phyloP scores from a whole-genome alignment of 495 filamentous ascomycete genomes.

The Podospora conica region DNA sequence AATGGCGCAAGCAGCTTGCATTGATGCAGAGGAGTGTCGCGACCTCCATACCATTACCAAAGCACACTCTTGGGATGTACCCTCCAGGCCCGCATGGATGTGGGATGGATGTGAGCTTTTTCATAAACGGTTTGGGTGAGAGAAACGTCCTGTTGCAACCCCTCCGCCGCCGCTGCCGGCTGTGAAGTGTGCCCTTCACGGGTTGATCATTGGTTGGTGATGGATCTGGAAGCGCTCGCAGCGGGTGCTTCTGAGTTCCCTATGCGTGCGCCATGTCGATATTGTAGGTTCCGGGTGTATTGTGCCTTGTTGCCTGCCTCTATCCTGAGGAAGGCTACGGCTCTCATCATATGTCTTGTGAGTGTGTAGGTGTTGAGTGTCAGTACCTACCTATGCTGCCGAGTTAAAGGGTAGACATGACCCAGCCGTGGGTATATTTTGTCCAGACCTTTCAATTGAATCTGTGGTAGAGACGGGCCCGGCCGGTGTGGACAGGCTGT shows the following conservation, averaged over 20 bases:
- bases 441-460: too few relatives aligned
- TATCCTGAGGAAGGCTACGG: background rate
- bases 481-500: too few relatives aligned
- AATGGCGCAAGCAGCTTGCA: conserved; percentile 13
- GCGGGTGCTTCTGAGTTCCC: background rate
- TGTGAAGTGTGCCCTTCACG: background rate
- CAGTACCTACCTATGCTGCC: background rate
- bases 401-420: background rate
- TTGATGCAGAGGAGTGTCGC: conserved; percentile 11
- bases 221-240: background rate
- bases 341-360: background rate
- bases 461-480: too few relatives aligned
- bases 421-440: too few relatives aligned
- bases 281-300: background rate
- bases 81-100: background rate
- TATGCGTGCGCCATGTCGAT: background rate
- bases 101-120: background rate
- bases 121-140: too few relatives aligned
- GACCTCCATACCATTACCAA: background rate
- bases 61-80: background rate
- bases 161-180: background rate
- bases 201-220: background rate
- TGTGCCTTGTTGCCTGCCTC: background rate
- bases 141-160: too few relatives aligned
- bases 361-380: too few relatives aligned